These are phyloP conservation scores for Aureobasidium sp. DNA, from an alignment of 2,329 filamentous ascomycete genomes.

Conservation along the genomic window DNA sequence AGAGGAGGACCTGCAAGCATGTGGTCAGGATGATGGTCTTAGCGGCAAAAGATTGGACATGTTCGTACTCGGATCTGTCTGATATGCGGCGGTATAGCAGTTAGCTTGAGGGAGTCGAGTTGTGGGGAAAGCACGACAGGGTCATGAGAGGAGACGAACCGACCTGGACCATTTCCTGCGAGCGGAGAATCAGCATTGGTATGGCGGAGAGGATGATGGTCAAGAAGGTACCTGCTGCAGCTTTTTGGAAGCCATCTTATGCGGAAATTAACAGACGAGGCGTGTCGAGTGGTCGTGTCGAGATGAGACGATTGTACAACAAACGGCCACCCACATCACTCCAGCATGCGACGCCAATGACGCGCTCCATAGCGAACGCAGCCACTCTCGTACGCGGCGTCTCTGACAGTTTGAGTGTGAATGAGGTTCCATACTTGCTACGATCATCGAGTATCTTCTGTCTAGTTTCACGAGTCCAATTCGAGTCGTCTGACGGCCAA, in stretches of 20 bases:
- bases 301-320: conserved; percentile 5
- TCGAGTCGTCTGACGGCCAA: neutral
- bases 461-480: neutral
- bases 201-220: neutral
- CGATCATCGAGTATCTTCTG: neutral
- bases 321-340: conserved; percentile 8
- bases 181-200: conserved; percentile 21
- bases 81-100: conserved; percentile 13
- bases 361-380: conserved; percentile 6
- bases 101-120: conserved; percentile 11
- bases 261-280: neutral
- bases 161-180: conserved; percentile 98
- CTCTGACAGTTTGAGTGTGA: neutral
- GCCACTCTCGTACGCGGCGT: neutral
- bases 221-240: conserved; percentile 26
- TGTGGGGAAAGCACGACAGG: conserved; percentile 7
- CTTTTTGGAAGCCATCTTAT: conserved; percentile 38
- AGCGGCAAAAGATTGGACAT: neutral
- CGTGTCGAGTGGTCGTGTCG: neutral
- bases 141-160: conserved; percentile 56
- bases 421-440: neutral
- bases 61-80: conserved; percentile 30
- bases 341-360: neutral
- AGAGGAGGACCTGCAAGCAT: conserved; percentile 60
- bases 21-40: neutral